phyloP scores from a whole-genome alignment of 441 rosid genomes.

The Geranium incanum region DNA sequence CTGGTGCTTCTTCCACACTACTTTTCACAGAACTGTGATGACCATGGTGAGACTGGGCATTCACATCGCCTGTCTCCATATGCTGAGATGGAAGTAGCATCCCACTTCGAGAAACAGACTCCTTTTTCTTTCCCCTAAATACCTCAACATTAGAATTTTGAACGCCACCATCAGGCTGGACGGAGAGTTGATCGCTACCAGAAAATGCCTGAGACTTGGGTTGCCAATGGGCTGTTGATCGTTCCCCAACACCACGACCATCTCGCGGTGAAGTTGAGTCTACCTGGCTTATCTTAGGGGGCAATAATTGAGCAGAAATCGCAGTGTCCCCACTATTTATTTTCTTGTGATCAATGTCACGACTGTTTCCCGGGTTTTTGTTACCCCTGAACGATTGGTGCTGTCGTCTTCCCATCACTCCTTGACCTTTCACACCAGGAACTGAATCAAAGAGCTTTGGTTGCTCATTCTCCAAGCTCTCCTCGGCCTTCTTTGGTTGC shows the following conservation, averaged over 20 bases:
- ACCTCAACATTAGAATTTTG: conserved; percentile 34
- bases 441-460: conserved; percentile 18
- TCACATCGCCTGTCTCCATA: conserved; percentile 28
- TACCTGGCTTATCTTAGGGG: conserved; percentile 36
- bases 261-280: conserved; percentile 46
- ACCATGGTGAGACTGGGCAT: conserved; percentile 28
- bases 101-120: conserved; percentile 26
- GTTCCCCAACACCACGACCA: conserved; percentile 44
- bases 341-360: conserved; percentile 50
- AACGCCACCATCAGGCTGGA: conserved; percentile 31
- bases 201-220: conserved; percentile 47
- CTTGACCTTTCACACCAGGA: conserved; percentile 47
- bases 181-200: conserved; percentile 32
- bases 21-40: conserved; percentile 28
- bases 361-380: conserved; percentile 39
- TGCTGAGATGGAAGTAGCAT: conserved; percentile 27
- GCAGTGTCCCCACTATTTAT: conserved; percentile 35
- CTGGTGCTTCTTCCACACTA: conserved; percentile 32
- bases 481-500: conserved; percentile 34
- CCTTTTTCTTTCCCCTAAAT: conserved; percentile 39
- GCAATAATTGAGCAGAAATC: conserved; percentile 30
- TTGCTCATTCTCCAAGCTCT: conserved; percentile 6
- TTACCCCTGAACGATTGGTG: conserved; percentile 48
- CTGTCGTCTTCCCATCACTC: conserved; percentile 45
- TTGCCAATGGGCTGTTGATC: conserved; percentile 63